Evolutionary conservation across 352 stramenopile species (phyloP).

Genomic region (Phytophthora macrochlamydospora): DNA sequence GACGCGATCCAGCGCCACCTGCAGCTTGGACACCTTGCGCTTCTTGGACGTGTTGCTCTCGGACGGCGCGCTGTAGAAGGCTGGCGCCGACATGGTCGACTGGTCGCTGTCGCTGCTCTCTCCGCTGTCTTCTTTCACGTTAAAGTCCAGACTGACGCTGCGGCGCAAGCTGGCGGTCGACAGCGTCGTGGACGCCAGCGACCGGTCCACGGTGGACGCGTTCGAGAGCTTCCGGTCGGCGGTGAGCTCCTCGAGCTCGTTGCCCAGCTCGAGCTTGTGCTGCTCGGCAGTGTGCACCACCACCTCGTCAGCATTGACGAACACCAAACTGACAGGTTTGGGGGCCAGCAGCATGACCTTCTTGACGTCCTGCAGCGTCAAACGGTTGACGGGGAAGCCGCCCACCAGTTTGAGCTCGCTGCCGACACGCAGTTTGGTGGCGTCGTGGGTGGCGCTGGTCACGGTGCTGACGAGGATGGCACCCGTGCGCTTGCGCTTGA

Average conservation of each 20-base stretch:
- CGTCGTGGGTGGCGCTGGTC: slow-evolving; percentile 29
- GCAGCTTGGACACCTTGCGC: slow-evolving; percentile 72
- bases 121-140: slow-evolving; percentile 25
- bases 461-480: slow-evolving; percentile 74
- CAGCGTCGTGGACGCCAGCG: slow-evolving; percentile 24
- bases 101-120: slow-evolving; percentile 29
- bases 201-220: slow-evolving; percentile 17
- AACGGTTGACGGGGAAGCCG: slow-evolving; percentile 71
- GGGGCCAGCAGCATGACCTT: slow-evolving; percentile 77
- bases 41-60: slow-evolving; percentile 53
- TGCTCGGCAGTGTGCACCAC: slow-evolving; percentile 24
- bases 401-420: slow-evolving; percentile 80
- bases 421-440: slow-evolving; percentile 54
- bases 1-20: slow-evolving; percentile 66
- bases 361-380: slow-evolving; percentile 77
- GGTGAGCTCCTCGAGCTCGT: slow-evolving; percentile 40
- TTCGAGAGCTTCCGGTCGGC: slow-evolving; percentile 22
- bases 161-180: slow-evolving; percentile 23
- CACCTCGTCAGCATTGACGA: slow-evolving; percentile 65
- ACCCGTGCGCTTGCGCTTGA: slow-evolving; percentile 77
- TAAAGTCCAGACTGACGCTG: slow-evolving; percentile 31
- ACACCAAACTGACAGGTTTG: slow-evolving; percentile 82
- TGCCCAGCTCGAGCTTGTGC: slow-evolving; percentile 26
- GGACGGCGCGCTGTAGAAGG: slow-evolving; percentile 40
- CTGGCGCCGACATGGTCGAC: slow-evolving; percentile 24